Evolutionary conservation across 306 rosid species (phyloP), one percentile per base, ranked within the genome.

Genomic region (Elaeagnus macrophylla): DNA sequence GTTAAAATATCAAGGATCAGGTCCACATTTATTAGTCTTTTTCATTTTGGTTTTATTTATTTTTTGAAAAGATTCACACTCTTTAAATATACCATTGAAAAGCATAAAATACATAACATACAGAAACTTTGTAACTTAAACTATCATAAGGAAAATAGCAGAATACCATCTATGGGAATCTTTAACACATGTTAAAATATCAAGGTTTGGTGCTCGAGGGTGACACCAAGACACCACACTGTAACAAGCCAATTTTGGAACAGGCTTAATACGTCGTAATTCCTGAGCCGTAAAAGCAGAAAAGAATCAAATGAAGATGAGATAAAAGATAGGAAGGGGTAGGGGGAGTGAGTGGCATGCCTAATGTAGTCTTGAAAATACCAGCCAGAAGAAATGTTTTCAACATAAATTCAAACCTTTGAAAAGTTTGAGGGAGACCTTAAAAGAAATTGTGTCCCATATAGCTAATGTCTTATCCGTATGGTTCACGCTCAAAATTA

Each of bases 221-320:
- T 93, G 99, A 62, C 96, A 80, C 99, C 99, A 93, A 59, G 99
- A 87, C 56, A 94, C 96, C 63, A 93, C 94, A 66, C 99, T 93
- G 59, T 93, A 96, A 81, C 99, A 93, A 67, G 95, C 95, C 71
- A 93, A 51, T 76, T 72, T 93, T 37, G 96, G 85, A 69, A 93
- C 99, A 50, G 99, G 99, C 71, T 93, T 93, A 57, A 93, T 77
- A 59, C 99, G 96, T 44, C 99, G 85, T 70, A 93, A 67, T 57
- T 93, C 99, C 99, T 93, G 84, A 54, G 61, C 67, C 53, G 60
- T 53, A 41, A 59, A 66, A 53, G 49, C 16, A 53, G 41, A 64
- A 59, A 59, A 39, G 16, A 25, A 51, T 41, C 52, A 20, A 49
- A 39, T 48, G 8, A 38, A 49, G 51, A 20, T 20, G 32, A 20